Evolutionary conservation across 345 rosid species (phyloP), one percentile per base, ranked within the genome.

Genomic region (Ceriops tagal): DNA sequence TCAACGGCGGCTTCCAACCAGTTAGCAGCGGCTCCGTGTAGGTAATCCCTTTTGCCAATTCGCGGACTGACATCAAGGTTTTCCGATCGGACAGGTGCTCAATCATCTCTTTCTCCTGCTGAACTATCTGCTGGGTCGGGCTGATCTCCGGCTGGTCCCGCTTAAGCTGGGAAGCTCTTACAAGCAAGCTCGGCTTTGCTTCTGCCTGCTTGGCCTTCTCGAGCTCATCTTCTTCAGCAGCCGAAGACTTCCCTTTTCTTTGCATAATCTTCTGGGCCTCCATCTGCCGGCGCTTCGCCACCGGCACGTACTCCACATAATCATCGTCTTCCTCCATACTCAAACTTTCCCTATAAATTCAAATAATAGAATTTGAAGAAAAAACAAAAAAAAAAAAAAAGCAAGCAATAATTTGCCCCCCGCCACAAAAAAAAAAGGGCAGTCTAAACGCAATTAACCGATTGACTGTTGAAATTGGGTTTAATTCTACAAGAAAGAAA

Each of bases 31-130:
- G 93, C 28, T 93, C 97, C 0, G 85, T 79, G 18, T 93, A 89
- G 18, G 93, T 91, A 64, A 93, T 93, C 66, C 96, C 98, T 79
- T 91, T 93, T 1, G 91, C 98, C 71, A 93, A 73, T 72, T 93
- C 98, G 22, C 97, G 88, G 46, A 89, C 97, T 0, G 97, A 87
- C 91, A 91, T 88, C 2, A 93, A 85, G 1, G 96, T 88, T 75
- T 93, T 89, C 75, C 86, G 83, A 70, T 93, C 98, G 0, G 96
- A 86, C 27, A 93, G 51, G 58, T 91, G 87, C 73, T 91, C 96
- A 18, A 91, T 89, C 97, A 93, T 93, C 80, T 93, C 97, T 73
- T 88, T 93, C 79, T 93, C 98, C 72, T 93, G 98, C 63, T 83
- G 87, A 22, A 93, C 86, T 32, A 88, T 83, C 80, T 91, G 93